A percentile compares a stretch with the other conserved stretches of the same genome.
phyloP scores from a whole-genome alignment of 768 basidiomycete genomes.

The Boletus pseudopeckii region DNA sequence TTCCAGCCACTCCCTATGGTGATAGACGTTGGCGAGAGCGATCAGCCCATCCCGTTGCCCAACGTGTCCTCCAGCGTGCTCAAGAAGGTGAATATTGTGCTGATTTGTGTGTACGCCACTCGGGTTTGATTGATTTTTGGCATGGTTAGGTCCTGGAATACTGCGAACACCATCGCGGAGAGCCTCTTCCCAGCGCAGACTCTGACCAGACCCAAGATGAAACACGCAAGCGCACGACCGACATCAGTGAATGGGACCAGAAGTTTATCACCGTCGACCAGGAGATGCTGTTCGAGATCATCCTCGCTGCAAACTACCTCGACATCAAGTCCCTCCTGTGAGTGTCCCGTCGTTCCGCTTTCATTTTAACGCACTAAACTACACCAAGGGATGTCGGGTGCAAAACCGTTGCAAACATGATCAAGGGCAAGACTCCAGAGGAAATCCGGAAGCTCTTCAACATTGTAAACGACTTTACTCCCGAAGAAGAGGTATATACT shows the following conservation, averaged over 20 bases:
- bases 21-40: conserved; percentile 89
- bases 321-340: conserved; percentile 98
- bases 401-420: conserved; percentile 99
- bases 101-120: conserved; percentile 1
- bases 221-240: conserved; percentile 95
- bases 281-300: conserved; percentile 99
- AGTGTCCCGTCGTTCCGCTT: conserved; percentile 27
- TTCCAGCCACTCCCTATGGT: neutral
- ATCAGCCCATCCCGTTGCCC: conserved; percentile 91
- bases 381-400: conserved; percentile 86
- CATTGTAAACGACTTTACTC: conserved; percentile 97
- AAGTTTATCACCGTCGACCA: conserved; percentile 99
- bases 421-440: conserved; percentile 99
- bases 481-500: conserved; percentile 87
- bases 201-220: conserved; percentile 84
- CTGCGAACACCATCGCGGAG: conserved; percentile 97
- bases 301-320: conserved; percentile 98
- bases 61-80: conserved; percentile 91
- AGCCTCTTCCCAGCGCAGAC: conserved; percentile 88
- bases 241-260: conserved; percentile 99
- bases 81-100: conserved; percentile 65
- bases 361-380: conserved; percentile 2
- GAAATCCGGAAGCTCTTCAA: conserved; percentile 99
- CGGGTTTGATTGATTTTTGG: neutral
- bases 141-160: conserved; percentile 87